Evolutionary conservation across 2,329 filamentous ascomycete genomes (phyloP).

Genomic region (Fusarium sp.): DNA sequence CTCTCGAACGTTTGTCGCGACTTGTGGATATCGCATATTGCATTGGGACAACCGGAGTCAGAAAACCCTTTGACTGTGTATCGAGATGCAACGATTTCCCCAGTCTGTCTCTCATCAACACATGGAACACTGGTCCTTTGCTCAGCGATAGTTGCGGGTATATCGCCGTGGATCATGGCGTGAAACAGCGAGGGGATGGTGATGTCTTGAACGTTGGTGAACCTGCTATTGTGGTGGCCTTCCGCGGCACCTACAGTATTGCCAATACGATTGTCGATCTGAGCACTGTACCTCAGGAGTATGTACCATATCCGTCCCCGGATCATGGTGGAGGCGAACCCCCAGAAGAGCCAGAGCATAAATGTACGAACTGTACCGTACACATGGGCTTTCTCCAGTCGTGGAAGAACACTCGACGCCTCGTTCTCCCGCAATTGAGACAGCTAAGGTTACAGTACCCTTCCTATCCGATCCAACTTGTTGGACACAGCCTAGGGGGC

Average conservation of each 20-base stretch:
- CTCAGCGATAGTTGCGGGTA: constrained; percentile 94
- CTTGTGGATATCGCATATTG: constrained; percentile 96
- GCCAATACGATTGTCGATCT: constrained; percentile 92
- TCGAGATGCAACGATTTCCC: constrained; percentile 89
- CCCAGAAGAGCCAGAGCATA: constrained; percentile 56
- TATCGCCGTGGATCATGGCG: constrained; percentile 81
- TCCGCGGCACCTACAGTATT: constrained; percentile 94
- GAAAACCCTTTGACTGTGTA: constrained; percentile 83
- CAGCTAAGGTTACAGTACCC: constrained; percentile 70
- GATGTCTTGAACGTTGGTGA: constrained; percentile 16
- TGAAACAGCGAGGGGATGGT: constrained; percentile 31
- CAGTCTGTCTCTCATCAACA: constrained; percentile 79
- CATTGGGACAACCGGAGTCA: constrained; percentile 84
- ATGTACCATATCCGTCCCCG: constrained; percentile 82
- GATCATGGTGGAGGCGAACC: constrained; percentile 54
- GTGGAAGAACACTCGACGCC: constrained; percentile 79
- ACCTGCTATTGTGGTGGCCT: constrained; percentile 79
- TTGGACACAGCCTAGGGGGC: constrained; percentile 93
- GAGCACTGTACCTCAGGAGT: constrained; percentile 88
- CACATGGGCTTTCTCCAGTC: constrained; percentile 90
- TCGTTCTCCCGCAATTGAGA: constrained; percentile 75
- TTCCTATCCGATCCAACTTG: constrained; percentile 77
- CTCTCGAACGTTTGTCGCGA: constrained; percentile 87
- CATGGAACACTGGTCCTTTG: constrained; percentile 90
- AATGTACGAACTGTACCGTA: constrained; percentile 88